Percentiles rank a stretch among this genome's conserved stretches.
These are phyloP conservation scores for Sporothrix pallida DNA, from an alignment of 2,329 filamentous ascomycete species.

Conservation along the genomic window DNA sequence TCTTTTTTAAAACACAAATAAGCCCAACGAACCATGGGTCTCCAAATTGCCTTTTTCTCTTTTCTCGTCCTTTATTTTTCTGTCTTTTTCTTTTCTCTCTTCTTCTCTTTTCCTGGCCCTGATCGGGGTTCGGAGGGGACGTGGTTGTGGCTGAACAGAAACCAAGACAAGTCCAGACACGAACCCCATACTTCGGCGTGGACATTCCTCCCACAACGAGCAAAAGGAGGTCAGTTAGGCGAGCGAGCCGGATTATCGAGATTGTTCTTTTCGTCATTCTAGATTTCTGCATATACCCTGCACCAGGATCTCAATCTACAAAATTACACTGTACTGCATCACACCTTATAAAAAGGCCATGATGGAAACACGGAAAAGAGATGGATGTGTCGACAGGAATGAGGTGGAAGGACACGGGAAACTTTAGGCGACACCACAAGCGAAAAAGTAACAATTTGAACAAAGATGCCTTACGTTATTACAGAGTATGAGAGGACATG, in stretches of 20 bases:
- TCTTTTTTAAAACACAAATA: not conserved
- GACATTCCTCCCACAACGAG: not conserved
- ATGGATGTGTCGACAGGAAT: not conserved
- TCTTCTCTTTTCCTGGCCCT: not conserved
- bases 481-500: not conserved
- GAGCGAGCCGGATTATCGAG: not conserved
- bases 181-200: not conserved
- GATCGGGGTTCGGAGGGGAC: not conserved
- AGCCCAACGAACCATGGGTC: not conserved
- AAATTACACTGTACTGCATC: not conserved
- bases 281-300: not conserved
- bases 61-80: too few relatives aligned
- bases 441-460: not conserved
- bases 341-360: not conserved
- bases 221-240: conserved; percentile 6
- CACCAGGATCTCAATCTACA: not conserved
- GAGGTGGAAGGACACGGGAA: not conserved
- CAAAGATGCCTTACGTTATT: not conserved
- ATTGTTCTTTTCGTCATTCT: not conserved
- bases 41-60: not conserved
- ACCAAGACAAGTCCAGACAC: conserved; percentile 12
- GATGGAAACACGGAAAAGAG: not conserved
- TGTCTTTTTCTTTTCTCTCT: too few relatives aligned
- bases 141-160: not conserved
- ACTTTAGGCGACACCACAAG: conserved; percentile 3